Evolutionary conservation across 2,329 filamentous ascomycete genomes (phyloP), one percentile per base, ranked within the genome.

Genomic region (Colletotrichum chrysophilum): DNA sequence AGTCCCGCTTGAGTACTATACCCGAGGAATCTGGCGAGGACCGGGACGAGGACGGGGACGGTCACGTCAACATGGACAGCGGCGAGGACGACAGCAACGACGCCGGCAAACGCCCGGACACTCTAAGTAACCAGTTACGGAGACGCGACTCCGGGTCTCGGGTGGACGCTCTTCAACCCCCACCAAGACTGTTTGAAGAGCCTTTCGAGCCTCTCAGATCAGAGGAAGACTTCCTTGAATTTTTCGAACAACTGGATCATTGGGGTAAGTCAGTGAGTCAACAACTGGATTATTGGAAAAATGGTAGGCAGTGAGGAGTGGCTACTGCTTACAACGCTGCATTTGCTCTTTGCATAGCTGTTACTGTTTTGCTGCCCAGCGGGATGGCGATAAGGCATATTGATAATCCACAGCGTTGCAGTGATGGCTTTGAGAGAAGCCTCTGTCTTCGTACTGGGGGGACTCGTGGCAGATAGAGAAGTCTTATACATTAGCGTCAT

Each of bases 181-280:
- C 36, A 38, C 36, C 36, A 38, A 38, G 16, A 9, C 16, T 1
- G 18, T 38, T 5, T 8, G 36, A 38, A 38, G 36, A 38, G 36
- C 36, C 36, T 38, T 38, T 38, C 16, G 36, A 38, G 36, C 36
- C 36, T 36, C 34, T 36, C 34, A 36, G 14, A 36, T 36, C 34
- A 36, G 14, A 16, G 0, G 34, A 16, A 8, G 34, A 0, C 34
- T 36, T 16, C 34, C 34, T 16, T 43, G 36, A n/a, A 38, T 38
- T 1, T 38, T 0, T 0, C 36, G 36, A 38, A 38, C 7, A 38
- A 38, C 0, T 38, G 36, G 18, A 38, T 38, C 2, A 2, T 4
- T 38, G 36, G 36, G 7, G 4, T 18, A 38, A 38, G 36, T 18
- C 36, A 38, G 36, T 38, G 36, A 38, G 36, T 38, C 14, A 38